These are phyloP conservation scores for Candida yuanshanica DNA, from an alignment of 805 yeast species.

Conservation along the genomic window DNA sequence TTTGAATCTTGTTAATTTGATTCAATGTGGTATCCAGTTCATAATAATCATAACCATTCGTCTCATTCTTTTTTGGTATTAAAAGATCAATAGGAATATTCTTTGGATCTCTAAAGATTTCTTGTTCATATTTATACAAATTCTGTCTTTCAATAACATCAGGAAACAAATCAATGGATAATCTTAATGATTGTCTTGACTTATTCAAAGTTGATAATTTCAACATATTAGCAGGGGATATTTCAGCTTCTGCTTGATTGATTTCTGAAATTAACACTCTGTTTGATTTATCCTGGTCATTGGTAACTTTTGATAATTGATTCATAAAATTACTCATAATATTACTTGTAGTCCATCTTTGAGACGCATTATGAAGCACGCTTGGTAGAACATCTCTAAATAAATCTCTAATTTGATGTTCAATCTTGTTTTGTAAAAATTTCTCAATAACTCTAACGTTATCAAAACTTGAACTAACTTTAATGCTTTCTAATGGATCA, in stretches of 20 bases:
- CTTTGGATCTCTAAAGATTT: conserved; percentile 9
- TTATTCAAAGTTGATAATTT: conserved; percentile 62
- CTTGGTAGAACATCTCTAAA: conserved; percentile 83
- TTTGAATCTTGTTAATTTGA: conserved; percentile 22
- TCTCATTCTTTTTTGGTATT: conserved; percentile 8
- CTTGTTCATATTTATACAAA: conserved; percentile 18
- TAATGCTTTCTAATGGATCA: conserved; percentile 80
- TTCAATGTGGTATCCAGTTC: conserved; percentile 17
- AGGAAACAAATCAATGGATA: conserved; percentile 53
- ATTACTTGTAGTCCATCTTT: conserved; percentile 49
- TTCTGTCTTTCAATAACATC: conserved; percentile 52
- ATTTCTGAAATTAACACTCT: conserved; percentile 42
- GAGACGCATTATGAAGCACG: conserved; percentile 67
- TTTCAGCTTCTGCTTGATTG: conserved; percentile 53
- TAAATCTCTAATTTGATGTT: conserved; percentile 68
- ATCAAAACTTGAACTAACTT: conserved; percentile 83
- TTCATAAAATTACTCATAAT: conserved; percentile 29
- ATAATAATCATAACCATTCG: neutral
- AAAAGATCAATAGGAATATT: conserved; percentile 21
- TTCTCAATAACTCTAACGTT: conserved; percentile 78
- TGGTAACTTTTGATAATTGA: conserved; percentile 17
- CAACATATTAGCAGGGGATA: conserved; percentile 61
- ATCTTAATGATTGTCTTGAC: conserved; percentile 75
- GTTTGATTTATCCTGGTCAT: conserved; percentile 18
- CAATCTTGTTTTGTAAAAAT: conserved; percentile 77